Percentiles rank a stretch among this genome's conserved stretches.
These are phyloP conservation scores for Saccharomycopsis sp. DNA, from an alignment of 805 yeast genomes.

Conservation along the genomic window DNA sequence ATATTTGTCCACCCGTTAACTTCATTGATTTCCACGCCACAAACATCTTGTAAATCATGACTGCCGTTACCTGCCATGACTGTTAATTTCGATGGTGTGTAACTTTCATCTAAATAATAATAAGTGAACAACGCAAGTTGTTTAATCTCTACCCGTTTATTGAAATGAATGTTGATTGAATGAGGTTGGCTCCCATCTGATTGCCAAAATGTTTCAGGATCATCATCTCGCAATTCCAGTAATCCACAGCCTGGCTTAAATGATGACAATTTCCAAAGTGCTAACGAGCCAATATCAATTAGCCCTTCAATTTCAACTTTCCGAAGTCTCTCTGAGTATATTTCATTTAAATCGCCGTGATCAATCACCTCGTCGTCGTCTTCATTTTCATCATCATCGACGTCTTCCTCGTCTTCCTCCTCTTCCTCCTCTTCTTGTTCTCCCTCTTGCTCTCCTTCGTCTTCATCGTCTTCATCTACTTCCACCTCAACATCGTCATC, in stretches of 20 bases:
- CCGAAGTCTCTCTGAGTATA: constrained; percentile 28
- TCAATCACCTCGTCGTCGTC: constrained; percentile 8
- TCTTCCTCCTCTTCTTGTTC: constrained; percentile 18
- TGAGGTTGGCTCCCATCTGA: constrained; percentile 93
- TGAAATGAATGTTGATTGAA: constrained; percentile 66
- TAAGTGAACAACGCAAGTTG: constrained; percentile 68
- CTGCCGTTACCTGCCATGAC: constrained; percentile 73
- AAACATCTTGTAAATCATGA: constrained; percentile 67
- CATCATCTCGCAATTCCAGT: constrained; percentile 63
- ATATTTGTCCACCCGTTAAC: constrained; percentile 79
- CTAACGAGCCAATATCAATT: constrained; percentile 72
- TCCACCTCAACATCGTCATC: background rate
- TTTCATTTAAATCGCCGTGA: constrained; percentile 5
- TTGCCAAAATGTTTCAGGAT: constrained; percentile 81
- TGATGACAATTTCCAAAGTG: constrained; percentile 80
- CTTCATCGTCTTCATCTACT: background rate
- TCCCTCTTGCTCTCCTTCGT: constrained; percentile 10
- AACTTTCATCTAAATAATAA: constrained; percentile 73
- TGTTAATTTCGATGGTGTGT: constrained; percentile 71
- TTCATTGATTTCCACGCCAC: constrained; percentile 47
- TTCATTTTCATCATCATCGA: constrained; percentile 15
- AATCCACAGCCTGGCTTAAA: constrained; percentile 67
- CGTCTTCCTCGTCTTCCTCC: constrained; percentile 18
- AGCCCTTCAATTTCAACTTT: constrained; percentile 53
- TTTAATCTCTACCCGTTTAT: constrained; percentile 65